Evolutionary conservation across 345 rosid genomes (phyloP), one percentile per base, ranked within the genome.

Genomic region (Litchi chinensis): DNA sequence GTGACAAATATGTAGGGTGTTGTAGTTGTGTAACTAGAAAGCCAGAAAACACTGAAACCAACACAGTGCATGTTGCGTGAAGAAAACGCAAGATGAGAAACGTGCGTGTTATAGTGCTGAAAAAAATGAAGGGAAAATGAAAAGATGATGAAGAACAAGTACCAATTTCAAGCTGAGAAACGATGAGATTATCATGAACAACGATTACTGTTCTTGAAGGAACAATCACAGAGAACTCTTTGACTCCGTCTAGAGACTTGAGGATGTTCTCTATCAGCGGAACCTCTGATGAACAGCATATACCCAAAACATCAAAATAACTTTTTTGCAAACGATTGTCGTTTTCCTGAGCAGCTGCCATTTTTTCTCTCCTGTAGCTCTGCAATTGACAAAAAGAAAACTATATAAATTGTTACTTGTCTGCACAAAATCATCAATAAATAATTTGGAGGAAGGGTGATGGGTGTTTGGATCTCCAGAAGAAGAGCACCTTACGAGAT

Each of bases 241-340:
- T 85, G 3, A 96, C 85, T 0, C 99, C 99, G 28, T 87, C 86
- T 3, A 93, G 84, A 0, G 94, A 82, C 8, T 82, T 86, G 37
- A 94, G 89, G 5, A 93, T 83, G 52, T 82, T 94, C 76, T 94
- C 98, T 0, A 96, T 77, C 70, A 94, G 22, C 19, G 98, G 90
- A 73, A 92, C 90, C 80, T 95, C 99, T 5, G 99, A 95, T 2
- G 99, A 83, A 76, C 99, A 96, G 71, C 99, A 96, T 0, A 96
- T 77, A 5, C 98, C 99, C 50, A 92, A 64, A 44, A 94, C 97
- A 68, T 96, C 99, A 32, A 93, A 91, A 83, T 96, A 94, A 83
- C 93, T 96, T 73, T 92, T 96, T 67, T 89, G 91, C 52, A 73
- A 50, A 77, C 2, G 37, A 32, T 32, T 32, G 3, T 32, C 37